Conservation (phyloP, 2,329 filamentous ascomycete species). For the Ceratocystis harringtonii region DNA sequence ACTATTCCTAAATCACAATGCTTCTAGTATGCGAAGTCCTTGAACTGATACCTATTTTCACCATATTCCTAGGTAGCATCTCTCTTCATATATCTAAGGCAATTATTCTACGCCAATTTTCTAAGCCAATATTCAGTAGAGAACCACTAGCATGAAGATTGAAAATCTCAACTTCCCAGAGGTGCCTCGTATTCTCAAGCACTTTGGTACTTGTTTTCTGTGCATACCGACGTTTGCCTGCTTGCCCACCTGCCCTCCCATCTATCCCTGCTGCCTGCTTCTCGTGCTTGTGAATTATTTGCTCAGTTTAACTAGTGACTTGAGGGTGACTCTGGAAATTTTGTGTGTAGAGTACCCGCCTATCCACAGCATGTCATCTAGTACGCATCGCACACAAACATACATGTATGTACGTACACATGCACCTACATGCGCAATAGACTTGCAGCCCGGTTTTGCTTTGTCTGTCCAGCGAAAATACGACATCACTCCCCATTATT, state of each 20-base stretch:
- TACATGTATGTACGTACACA: too few relatives aligned
- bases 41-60: slow-evolving; percentile 45
- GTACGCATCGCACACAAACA: too few relatives aligned
- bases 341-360: neutral
- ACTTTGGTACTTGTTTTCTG: slow-evolving; percentile 39
- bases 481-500: too few relatives aligned
- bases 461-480: too few relatives aligned
- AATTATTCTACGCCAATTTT: slow-evolving; percentile 28
- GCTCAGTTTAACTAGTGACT: neutral
- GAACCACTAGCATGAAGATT: slow-evolving; percentile 43
- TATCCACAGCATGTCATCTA: too few relatives aligned
- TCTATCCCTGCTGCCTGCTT: too few relatives aligned
- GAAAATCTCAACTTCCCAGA: slow-evolving; percentile 43
- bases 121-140: slow-evolving; percentile 34
- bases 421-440: too few relatives aligned
- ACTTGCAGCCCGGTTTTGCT: too few relatives aligned
- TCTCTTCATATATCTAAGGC: slow-evolving; percentile 30
- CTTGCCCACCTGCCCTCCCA: slow-evolving; percentile 19
- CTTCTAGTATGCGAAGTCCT: slow-evolving; percentile 37
- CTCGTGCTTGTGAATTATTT: neutral
- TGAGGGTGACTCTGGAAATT: neutral
- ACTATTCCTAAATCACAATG: neutral
- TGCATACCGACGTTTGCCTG: slow-evolving; percentile 21
- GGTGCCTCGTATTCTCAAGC: slow-evolving; percentile 38
- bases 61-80: slow-evolving; percentile 32